These are phyloP conservation scores for Colletotrichum sp. DNA, from an alignment of 2,329 filamentous ascomycete genomes.

Conservation along the genomic window DNA sequence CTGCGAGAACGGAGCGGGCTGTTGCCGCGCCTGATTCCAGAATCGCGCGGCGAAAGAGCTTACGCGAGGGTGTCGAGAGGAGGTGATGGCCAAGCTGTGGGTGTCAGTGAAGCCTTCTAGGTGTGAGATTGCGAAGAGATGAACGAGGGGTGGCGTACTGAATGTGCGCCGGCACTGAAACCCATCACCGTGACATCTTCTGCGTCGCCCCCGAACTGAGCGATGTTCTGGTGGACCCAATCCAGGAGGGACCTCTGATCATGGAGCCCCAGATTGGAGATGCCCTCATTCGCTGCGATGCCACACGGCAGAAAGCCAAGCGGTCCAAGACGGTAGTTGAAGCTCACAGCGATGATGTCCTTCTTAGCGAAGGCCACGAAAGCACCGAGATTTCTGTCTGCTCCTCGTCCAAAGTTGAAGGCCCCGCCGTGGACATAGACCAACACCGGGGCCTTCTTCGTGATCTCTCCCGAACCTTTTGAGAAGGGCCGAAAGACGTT, in stretches of 20 bases:
- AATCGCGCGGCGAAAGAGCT: constrained; percentile 57
- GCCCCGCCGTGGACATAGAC: constrained; percentile 68
- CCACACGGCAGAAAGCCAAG: constrained; percentile 72
- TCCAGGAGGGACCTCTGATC: constrained; percentile 64
- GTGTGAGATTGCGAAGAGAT: constrained; percentile 14
- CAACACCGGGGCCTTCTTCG: constrained; percentile 46
- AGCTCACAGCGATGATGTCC: constrained; percentile 62
- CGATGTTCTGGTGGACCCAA: constrained; percentile 67
- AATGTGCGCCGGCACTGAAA: constrained; percentile 66
- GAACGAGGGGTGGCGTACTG: constrained; percentile 37
- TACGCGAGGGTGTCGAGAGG: constrained; percentile 49
- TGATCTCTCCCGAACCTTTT: constrained; percentile 3
- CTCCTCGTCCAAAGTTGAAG: constrained; percentile 60
- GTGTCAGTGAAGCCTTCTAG: not conserved
- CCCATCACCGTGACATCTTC: constrained; percentile 66
- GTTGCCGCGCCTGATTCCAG: constrained; percentile 63
- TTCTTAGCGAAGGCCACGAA: constrained; percentile 61
- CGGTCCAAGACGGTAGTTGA: constrained; percentile 69
- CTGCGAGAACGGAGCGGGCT: constrained; percentile 56
- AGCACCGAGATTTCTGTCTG: constrained; percentile 63
- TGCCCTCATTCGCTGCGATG: constrained; percentile 55
- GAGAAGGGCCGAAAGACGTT: constrained; percentile 52
- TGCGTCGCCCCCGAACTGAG: constrained; percentile 63
- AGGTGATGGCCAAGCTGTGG: constrained; percentile 70
- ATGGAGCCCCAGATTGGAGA: constrained; percentile 68